Conservation (phyloP, 1,284 basidiomycete genomes). For the Mycena citricolor region DNA sequence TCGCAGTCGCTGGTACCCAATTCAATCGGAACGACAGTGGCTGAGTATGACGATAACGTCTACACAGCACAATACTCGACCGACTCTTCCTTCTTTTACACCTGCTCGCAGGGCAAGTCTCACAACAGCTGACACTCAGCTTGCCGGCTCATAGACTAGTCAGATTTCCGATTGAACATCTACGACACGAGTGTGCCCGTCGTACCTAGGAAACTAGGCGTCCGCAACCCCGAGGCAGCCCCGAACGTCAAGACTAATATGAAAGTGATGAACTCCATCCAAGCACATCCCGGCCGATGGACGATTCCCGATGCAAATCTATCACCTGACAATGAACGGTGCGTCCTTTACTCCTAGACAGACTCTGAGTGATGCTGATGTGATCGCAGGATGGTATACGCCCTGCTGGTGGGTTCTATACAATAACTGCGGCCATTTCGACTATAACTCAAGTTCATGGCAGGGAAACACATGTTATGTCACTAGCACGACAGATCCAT, state of each 20-base stretch:
- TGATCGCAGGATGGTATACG: conserved; percentile 83
- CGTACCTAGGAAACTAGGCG: conserved; percentile 38
- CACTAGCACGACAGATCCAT: conserved; percentile 77
- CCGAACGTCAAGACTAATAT: conserved; percentile 60
- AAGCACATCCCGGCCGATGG: conserved; percentile 79
- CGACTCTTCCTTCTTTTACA: conserved; percentile 84
- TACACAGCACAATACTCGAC: conserved; percentile 93
- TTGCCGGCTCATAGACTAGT: conserved; percentile 20
- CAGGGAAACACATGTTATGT: conserved; percentile 77
- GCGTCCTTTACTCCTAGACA: conserved; percentile 6
- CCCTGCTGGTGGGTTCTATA: too few relatives aligned
- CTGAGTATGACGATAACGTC: conserved; percentile 76
- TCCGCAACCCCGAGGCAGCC: conserved; percentile 19
- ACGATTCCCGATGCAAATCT: conserved; percentile 95
- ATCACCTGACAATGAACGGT: conserved; percentile 89
- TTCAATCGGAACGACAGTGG: conserved; percentile 84
- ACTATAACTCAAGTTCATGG: too few relatives aligned
- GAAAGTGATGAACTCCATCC: conserved; percentile 77
- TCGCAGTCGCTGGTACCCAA: conserved; percentile 79
- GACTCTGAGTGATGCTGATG: conserved; percentile 11
- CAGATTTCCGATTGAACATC: conserved; percentile 85
- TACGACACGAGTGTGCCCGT: conserved; percentile 67
- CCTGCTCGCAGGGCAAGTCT: conserved; percentile 73
- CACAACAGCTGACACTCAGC: too few relatives aligned
- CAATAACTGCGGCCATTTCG: too few relatives aligned